These are phyloP conservation scores for Moesziomyces sp. DNA, from an alignment of 1,284 basidiomycete species.

Conservation along the genomic window DNA sequence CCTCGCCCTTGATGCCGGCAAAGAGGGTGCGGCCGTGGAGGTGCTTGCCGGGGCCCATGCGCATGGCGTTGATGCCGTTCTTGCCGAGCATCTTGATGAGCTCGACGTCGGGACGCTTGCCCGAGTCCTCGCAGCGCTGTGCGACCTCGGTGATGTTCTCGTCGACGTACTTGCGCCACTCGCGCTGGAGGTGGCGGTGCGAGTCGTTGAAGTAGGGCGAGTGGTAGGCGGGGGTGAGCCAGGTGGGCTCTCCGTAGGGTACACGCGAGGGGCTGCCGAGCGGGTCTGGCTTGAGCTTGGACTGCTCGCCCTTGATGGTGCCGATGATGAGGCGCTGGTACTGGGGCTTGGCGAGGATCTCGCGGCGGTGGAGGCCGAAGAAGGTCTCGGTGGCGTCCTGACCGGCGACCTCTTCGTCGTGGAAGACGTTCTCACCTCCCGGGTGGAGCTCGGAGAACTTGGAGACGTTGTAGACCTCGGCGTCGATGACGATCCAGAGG, in stretches of 20 bases:
- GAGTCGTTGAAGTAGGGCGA: constrained; percentile 69
- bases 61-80: constrained; percentile 61
- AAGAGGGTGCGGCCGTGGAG: constrained; percentile 83
- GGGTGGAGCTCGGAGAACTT: constrained; percentile 66
- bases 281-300: constrained; percentile 58
- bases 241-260: constrained; percentile 65
- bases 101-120: constrained; percentile 72
- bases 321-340: constrained; percentile 64
- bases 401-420: constrained; percentile 64
- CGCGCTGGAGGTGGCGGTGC: constrained; percentile 67
- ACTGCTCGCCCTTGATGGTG: constrained; percentile 62
- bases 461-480: constrained; percentile 66
- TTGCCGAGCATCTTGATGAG: constrained; percentile 69
- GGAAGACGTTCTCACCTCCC: constrained; percentile 64
- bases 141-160: constrained; percentile 85
- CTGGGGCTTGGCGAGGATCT: constrained; percentile 59
- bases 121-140: constrained; percentile 86
- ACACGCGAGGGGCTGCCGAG: constrained; percentile 62
- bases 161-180: constrained; percentile 72
- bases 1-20: constrained; percentile 86
- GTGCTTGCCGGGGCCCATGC: constrained; percentile 79
- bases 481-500: constrained; percentile 78
- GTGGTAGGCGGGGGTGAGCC: constrained; percentile 58
- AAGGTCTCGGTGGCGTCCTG: constrained; percentile 67
- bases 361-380: constrained; percentile 66